These are phyloP conservation scores for Pseudonitzschia pungens DNA, from an alignment of 108 stramenopile genomes.

Conservation along the genomic window DNA sequence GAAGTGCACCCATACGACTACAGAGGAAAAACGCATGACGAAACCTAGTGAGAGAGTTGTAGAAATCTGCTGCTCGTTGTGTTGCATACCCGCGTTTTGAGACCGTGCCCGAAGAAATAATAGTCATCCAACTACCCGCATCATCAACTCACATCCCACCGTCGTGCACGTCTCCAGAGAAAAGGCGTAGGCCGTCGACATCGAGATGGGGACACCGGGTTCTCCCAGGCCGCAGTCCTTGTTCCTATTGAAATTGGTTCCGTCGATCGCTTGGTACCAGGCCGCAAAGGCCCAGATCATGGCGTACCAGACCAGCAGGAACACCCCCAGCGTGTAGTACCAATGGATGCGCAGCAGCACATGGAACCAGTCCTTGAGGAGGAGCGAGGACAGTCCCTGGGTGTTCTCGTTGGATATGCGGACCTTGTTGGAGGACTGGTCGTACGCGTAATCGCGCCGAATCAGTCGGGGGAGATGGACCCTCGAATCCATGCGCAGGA, in stretches of 20 bases:
- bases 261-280: slow-evolving; percentile 56
- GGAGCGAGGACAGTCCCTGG: slow-evolving; percentile 2
- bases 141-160: slow-evolving; percentile 59
- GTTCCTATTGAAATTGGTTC: slow-evolving; percentile 1
- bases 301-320: slow-evolving; percentile 59
- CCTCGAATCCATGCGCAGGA: background rate
- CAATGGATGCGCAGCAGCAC: slow-evolving; percentile 59
- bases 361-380: slow-evolving; percentile 81
- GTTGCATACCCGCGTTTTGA: too few relatives aligned
- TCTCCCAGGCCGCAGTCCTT: slow-evolving; percentile 64
- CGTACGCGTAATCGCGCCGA: slow-evolving; percentile 55
- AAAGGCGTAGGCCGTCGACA: slow-evolving; percentile 69
- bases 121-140: too few relatives aligned
- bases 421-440: slow-evolving; percentile 56
- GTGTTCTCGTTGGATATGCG: slow-evolving; percentile 34
- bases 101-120: too few relatives aligned
- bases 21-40: slow-evolving; percentile 6
- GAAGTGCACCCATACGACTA: too few relatives aligned
- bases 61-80: too few relatives aligned
- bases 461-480: slow-evolving; percentile 55
- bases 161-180: slow-evolving; percentile 80
- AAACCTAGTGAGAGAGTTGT: too few relatives aligned
- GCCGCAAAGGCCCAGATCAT: slow-evolving; percentile 64
- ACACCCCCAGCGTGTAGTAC: slow-evolving; percentile 24
- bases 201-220: slow-evolving; percentile 33